Evolutionary conservation across 2,329 filamentous ascomycete species (phyloP).

Genomic region (Colletotrichum tanaceti): DNA sequence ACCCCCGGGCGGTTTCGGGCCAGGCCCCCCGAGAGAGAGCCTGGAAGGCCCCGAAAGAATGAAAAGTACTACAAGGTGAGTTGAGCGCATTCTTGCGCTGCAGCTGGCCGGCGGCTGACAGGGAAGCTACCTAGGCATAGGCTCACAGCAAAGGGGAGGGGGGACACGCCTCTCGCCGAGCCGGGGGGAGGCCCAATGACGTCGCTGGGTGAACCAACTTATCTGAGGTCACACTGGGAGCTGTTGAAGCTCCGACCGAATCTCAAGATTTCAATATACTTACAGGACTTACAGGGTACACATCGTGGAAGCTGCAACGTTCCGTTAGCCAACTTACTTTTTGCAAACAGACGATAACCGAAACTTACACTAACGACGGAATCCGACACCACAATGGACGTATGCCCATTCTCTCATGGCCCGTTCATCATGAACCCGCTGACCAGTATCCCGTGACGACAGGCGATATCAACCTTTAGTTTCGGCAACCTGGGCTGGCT

Average conservation of each 20-base stretch:
- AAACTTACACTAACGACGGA: background rate
- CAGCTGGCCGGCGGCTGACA: background rate
- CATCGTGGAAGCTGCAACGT: background rate
- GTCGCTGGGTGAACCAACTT: slow-evolving; percentile 21
- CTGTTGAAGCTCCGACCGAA: slow-evolving; percentile 2
- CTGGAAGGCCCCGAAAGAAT: background rate
- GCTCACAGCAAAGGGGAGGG: background rate
- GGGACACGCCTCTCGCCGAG: slow-evolving; percentile 9
- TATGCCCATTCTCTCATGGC: slow-evolving; percentile 34
- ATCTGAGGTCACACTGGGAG: slow-evolving; percentile 22
- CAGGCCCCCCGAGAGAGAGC: background rate
- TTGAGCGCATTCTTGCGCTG: background rate
- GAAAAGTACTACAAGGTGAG: slow-evolving; percentile 5
- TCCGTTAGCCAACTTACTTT: too few species aligned
- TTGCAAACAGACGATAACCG: background rate
- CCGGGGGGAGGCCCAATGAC: slow-evolving; percentile 33
- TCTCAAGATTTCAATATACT: background rate
- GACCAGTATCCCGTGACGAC: slow-evolving; percentile 4
- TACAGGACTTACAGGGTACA: too few species aligned
- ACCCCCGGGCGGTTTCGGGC: slow-evolving; percentile 35
- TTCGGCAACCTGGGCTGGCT: slow-evolving; percentile 66
- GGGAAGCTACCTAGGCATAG: background rate
- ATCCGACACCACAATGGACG: slow-evolving; percentile 44
- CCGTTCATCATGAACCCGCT: background rate
- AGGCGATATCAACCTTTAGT: slow-evolving; percentile 64